Conservation (phyloP, 257 asterid genomes). For the Petunia secreta region DNA sequence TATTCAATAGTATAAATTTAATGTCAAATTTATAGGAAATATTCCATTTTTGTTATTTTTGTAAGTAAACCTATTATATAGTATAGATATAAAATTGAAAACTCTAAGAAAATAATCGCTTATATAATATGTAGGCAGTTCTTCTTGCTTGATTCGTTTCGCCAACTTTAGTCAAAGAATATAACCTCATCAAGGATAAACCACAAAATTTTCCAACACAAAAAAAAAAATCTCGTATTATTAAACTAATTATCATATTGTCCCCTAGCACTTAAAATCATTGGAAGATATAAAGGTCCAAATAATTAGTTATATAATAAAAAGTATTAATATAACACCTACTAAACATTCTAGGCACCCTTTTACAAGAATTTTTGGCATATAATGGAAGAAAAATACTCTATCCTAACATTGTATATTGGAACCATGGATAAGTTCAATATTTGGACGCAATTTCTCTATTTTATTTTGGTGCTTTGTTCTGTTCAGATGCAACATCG, state of each 20-base stretch:
- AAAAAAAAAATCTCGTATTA: background rate
- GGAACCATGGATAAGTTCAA: constrained; percentile 20
- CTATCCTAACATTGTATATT: background rate
- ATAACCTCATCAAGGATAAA: background rate
- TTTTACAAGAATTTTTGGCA: constrained; percentile 29
- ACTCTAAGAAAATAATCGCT: too few relatives aligned
- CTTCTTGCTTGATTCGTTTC: constrained; percentile 22
- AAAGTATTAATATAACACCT: background rate
- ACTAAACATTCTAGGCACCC: constrained; percentile 38
- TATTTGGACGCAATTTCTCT: constrained; percentile 17
- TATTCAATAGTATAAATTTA: too few relatives aligned
- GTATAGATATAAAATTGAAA: too few relatives aligned
- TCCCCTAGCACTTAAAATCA: constrained; percentile 18
- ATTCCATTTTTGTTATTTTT: too few relatives aligned
- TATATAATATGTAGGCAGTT: background rate
- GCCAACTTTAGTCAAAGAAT: constrained; percentile 23
- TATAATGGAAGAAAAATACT: constrained; percentile 28
- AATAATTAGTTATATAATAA: background rate
- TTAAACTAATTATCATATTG: background rate
- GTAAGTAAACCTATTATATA: too few relatives aligned
- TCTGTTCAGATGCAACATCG: constrained; percentile 32
- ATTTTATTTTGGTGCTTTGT: constrained; percentile 19
- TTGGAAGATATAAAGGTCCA: constrained; percentile 5
- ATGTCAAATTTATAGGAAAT: too few relatives aligned
- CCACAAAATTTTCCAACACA: too few relatives aligned